A percentile compares a stretch with the other conserved stretches of the same genome.
Conservation (phyloP, 2,329 filamentous ascomycete genomes). For the Diaporthe velutina region DNA sequence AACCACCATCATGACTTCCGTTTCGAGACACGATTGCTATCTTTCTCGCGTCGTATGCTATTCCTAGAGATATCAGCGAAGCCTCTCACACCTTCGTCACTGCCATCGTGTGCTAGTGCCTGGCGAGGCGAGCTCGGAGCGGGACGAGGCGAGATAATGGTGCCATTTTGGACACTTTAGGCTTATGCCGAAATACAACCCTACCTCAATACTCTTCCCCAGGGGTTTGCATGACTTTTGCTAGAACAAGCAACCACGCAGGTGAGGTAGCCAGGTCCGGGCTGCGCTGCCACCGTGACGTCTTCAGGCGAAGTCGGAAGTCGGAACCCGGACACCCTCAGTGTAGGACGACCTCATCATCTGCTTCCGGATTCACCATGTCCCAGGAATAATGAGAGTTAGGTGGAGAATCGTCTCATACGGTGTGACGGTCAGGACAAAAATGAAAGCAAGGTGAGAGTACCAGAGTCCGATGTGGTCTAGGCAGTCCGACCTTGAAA, state of each 20-base stretch:
- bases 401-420: neutral
- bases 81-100: neutral
- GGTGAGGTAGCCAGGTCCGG: neutral
- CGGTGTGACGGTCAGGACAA: neutral
- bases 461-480: conserved; percentile 10
- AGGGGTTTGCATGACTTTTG: neutral
- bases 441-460: neutral
- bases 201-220: neutral
- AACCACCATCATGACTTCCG: neutral
- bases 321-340: neutral
- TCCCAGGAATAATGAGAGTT: neutral
- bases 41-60: neutral
- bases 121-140: neutral
- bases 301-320: neutral
- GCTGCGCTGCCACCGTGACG: neutral
- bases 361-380: neutral
- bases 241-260: neutral
- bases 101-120: neutral
- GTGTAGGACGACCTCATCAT: neutral
- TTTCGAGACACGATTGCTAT: neutral
- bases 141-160: neutral
- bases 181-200: neutral
- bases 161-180: neutral
- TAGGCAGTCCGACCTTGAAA: conserved; percentile 6
- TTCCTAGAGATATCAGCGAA: neutral